Conservation (phyloP, 805 yeast genomes). For the Cyberlindnera euphorbiae region DNA sequence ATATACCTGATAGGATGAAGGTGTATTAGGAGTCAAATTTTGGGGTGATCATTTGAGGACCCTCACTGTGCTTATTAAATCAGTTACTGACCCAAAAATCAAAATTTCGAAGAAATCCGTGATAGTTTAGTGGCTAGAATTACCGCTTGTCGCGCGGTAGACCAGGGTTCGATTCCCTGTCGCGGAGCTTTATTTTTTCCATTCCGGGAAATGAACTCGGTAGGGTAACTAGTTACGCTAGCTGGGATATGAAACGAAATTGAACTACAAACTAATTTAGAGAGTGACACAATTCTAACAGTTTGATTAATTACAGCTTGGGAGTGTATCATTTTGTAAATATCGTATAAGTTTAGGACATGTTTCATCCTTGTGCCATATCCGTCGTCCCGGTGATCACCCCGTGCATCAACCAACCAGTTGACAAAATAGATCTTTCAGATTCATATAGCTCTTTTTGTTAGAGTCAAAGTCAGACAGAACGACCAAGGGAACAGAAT, state of each 20-base stretch:
- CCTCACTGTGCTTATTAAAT: too few species aligned
- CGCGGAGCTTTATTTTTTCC: slow-evolving; percentile 20
- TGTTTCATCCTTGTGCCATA: slow-evolving; percentile 2
- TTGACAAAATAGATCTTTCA: not conserved
- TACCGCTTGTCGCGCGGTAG: slow-evolving; percentile 27
- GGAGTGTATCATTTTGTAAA: too few species aligned
- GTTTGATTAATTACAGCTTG: not conserved
- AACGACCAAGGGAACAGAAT: not conserved
- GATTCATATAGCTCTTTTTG: not conserved
- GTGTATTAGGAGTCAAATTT: too few species aligned
- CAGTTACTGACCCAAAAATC: not conserved
- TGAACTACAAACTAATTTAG: too few species aligned
- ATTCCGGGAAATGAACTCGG: not conserved
- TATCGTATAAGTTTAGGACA: not conserved
- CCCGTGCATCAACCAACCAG: slow-evolving; percentile 9
- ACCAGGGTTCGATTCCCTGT: slow-evolving; percentile 29
- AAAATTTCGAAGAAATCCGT: slow-evolving; percentile 14
- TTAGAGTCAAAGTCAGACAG: slow-evolving; percentile 1
- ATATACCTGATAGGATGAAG: too few species aligned
- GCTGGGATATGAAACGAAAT: not conserved
- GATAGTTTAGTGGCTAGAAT: slow-evolving; percentile 28
- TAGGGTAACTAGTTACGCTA: too few species aligned
- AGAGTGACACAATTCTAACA: not conserved
- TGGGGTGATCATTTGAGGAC: too few species aligned
- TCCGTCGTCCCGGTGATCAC: slow-evolving; percentile 10